Evolutionary conservation across 2,329 filamentous ascomycete species (phyloP).

Genomic region (Scorias spongiosa): DNA sequence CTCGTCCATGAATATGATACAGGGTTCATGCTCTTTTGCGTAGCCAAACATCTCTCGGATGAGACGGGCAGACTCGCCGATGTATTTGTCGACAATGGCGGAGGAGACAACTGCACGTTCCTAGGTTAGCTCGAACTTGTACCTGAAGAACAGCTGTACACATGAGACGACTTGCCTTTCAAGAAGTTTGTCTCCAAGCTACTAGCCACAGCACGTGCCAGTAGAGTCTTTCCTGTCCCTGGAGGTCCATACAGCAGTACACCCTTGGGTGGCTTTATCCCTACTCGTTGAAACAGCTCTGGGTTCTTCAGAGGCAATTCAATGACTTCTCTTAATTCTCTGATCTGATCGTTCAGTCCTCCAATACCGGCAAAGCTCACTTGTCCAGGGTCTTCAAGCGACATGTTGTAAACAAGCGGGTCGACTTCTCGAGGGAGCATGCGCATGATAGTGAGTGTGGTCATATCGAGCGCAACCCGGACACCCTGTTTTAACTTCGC

Average conservation of each 20-base stretch:
- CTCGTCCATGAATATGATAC: conserved; percentile 99
- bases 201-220: conserved; percentile 89
- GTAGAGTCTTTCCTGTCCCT: conserved; percentile 88
- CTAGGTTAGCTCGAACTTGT: conserved; percentile 5
- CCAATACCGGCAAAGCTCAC: conserved; percentile 97
- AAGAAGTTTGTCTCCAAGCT: conserved; percentile 96
- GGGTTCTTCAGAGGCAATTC: conserved; percentile 97
- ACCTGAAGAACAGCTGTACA: too few relatives aligned
- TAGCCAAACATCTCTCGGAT: conserved; percentile 99
- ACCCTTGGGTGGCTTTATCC: conserved; percentile 97
- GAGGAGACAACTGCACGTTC: conserved; percentile 69
- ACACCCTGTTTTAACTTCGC: conserved; percentile 95
- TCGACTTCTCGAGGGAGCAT: conserved; percentile 98
- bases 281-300: conserved; percentile 88
- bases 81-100: conserved; percentile 98
- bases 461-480: conserved; percentile 96
- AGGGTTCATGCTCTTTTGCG: conserved; percentile 97
- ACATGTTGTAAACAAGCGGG: conserved; percentile 99
- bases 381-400: conserved; percentile 89
- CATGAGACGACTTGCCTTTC: conserved; percentile 48
- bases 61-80: conserved; percentile 89
- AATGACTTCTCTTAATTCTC: conserved; percentile 93
- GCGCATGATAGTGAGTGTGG: conserved; percentile 97
- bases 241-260: conserved; percentile 91
- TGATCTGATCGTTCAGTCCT: conserved; percentile 94